Percentiles rank a stretch among this genome's conserved stretches.
These are phyloP conservation scores for Madurella mycetomatis DNA, from an alignment of 2,329 filamentous ascomycete genomes.

Conservation along the genomic window DNA sequence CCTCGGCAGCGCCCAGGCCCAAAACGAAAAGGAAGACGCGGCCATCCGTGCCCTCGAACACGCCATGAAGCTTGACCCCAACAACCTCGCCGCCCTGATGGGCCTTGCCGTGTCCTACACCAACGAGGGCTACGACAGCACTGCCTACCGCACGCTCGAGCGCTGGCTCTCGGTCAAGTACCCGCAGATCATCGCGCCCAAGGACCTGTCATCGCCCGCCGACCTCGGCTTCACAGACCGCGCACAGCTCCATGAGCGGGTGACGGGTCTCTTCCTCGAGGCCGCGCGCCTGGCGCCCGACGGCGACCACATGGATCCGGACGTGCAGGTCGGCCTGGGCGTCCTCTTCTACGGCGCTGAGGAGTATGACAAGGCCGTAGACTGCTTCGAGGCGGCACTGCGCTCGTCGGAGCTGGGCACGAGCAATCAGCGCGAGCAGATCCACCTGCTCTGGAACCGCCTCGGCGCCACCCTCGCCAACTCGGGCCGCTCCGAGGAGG, in stretches of 20 bases:
- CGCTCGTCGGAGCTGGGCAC: conserved; percentile 78
- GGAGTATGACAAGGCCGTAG: conserved; percentile 96
- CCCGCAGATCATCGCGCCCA: conserved; percentile 70
- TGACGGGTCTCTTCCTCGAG: conserved; percentile 85
- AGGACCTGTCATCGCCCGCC: conserved; percentile 66
- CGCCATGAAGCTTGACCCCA: conserved; percentile 80
- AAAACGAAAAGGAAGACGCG: conserved; percentile 97
- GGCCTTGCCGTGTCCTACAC: conserved; percentile 94
- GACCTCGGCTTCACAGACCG: conserved; percentile 94
- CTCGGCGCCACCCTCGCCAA: conserved; percentile 95
- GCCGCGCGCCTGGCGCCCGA: conserved; percentile 89
- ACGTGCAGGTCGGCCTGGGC: conserved; percentile 94
- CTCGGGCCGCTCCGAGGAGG: conserved; percentile 87
- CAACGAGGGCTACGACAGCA: conserved; percentile 97
- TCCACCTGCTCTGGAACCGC: conserved; percentile 95
- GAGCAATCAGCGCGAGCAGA: conserved; percentile 77
- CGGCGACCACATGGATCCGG: conserved; percentile 94
- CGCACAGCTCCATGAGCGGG: conserved; percentile 80
- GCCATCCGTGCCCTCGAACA: conserved; percentile 92
- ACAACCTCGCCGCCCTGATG: conserved; percentile 88
- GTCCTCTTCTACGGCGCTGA: conserved; percentile 97
- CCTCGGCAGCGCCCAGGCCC: conserved; percentile 86
- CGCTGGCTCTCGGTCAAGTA: conserved; percentile 97
- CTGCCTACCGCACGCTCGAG: conserved; percentile 91
- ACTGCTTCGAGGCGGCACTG: conserved; percentile 93